phyloP scores from a whole-genome alignment of 345 rosid species.

The Rhodamnia argentea region DNA sequence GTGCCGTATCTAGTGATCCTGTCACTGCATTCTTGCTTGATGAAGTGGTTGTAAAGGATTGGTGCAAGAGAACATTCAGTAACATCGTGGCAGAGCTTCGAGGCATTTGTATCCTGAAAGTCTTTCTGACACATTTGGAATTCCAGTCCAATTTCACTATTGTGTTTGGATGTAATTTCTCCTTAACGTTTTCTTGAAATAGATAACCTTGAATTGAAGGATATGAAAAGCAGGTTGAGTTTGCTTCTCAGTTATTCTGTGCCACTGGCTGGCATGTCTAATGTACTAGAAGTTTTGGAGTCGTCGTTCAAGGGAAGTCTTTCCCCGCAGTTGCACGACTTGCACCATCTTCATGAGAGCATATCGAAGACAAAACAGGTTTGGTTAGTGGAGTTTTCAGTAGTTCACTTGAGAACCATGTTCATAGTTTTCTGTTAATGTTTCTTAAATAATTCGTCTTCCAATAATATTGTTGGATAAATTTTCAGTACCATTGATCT shows the following conservation, averaged over 20 bases:
- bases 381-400: constrained; percentile 2
- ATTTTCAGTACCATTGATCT: background rate
- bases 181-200: constrained; percentile 3
- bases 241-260: constrained; percentile 48
- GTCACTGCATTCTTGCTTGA: constrained; percentile 92
- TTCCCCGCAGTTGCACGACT: constrained; percentile 64
- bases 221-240: constrained; percentile 43
- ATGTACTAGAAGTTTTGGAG: constrained; percentile 79
- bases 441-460: background rate
- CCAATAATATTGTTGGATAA: background rate
- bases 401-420: background rate
- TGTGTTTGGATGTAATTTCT: background rate
- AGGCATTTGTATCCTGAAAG: constrained; percentile 72
- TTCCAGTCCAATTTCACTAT: background rate
- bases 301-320: constrained; percentile 69
- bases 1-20: constrained; percentile 96
- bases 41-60: constrained; percentile 97
- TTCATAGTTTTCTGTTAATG: background rate
- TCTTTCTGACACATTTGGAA: constrained; percentile 7
- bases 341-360: constrained; percentile 71
- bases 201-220: constrained; percentile 59
- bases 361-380: constrained; percentile 91
- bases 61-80: constrained; percentile 81
- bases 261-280: constrained; percentile 53
- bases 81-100: constrained; percentile 49